phyloP scores from a whole-genome alignment of 768 basidiomycete genomes.

The Rubroboletus satanas region DNA sequence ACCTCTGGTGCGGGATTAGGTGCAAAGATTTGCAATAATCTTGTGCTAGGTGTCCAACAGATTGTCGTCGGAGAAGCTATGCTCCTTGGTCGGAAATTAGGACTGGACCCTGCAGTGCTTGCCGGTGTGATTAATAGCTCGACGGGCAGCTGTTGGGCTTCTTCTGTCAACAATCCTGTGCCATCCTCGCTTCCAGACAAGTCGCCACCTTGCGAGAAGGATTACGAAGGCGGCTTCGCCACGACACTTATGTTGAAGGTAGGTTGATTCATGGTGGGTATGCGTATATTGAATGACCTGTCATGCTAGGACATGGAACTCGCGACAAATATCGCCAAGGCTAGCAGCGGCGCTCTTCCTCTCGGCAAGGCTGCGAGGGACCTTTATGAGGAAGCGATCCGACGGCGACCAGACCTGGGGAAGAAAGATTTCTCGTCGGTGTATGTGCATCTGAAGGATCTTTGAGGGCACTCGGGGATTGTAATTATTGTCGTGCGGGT shows the following conservation, averaged over 20 bases:
- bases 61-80: conserved; percentile 87
- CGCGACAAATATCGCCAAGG: conserved; percentile 59
- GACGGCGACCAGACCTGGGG: conserved; percentile 54
- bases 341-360: conserved; percentile 51
- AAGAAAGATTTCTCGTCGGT: conserved; percentile 80
- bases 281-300: conserved; percentile 4
- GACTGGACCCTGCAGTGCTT: conserved; percentile 69
- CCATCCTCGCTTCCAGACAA: conserved; percentile 66
- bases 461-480: not conserved
- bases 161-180: conserved; percentile 85
- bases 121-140: conserved; percentile 83
- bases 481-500: not conserved
- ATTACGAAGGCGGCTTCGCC: conserved; percentile 84
- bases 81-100: conserved; percentile 80
- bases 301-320: conserved; percentile 74
- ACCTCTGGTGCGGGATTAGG: conserved; percentile 76
- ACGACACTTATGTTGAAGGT: conserved; percentile 84
- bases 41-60: conserved; percentile 74
- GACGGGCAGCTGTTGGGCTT: conserved; percentile 81
- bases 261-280: not conserved
- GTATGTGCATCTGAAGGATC: conserved; percentile 55
- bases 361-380: conserved; percentile 61
- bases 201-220: conserved; percentile 77
- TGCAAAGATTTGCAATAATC: conserved; percentile 90
- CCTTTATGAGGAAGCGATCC: conserved; percentile 57